A percentile compares a stretch with the other conserved stretches of the same genome.
Conservation (phyloP, 768 basidiomycete genomes). For the Termitomyces heimii region DNA sequence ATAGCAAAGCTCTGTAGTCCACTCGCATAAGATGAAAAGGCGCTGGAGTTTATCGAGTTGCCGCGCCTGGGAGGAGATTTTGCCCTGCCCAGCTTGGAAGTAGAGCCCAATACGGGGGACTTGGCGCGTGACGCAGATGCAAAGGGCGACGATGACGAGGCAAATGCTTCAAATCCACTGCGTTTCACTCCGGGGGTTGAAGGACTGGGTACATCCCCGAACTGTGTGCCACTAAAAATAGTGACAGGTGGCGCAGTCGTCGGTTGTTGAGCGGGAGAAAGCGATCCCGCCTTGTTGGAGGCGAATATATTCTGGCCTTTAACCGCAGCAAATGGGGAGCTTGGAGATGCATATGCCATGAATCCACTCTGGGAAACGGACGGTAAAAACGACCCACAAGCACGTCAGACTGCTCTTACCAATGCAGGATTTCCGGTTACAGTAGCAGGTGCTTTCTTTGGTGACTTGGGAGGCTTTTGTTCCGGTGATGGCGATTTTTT, state of each 20-base stretch:
- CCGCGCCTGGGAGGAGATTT: constrained; percentile 52
- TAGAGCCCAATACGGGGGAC: constrained; percentile 44
- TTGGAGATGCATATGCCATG: constrained; percentile 71
- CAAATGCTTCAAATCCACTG: constrained; percentile 29
- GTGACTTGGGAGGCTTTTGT: constrained; percentile 22
- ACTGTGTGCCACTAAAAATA: constrained; percentile 5
- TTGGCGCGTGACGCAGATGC: constrained; percentile 36
- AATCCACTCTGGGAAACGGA: constrained; percentile 52
- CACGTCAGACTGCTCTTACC: constrained; percentile 28
- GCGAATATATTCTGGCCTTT: constrained; percentile 60
- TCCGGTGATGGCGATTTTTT: constrained; percentile 69
- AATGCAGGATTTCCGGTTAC: constrained; percentile 29
- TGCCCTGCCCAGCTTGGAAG: constrained; percentile 36
- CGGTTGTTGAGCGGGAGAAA: constrained; percentile 16
- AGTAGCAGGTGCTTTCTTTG: constrained; percentile 14
- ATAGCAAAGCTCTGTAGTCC: constrained; percentile 45
- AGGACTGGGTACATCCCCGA: constrained; percentile 15
- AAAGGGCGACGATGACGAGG: constrained; percentile 25
- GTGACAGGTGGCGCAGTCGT: constrained; percentile 6
- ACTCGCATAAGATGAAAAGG: constrained; percentile 58
- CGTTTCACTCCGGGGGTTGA: constrained; percentile 23
- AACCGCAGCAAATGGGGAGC: constrained; percentile 69
- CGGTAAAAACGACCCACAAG: background rate
- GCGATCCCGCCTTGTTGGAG: constrained; percentile 30
- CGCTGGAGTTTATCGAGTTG: constrained; percentile 36